Evolutionary conservation across 495 filamentous ascomycete genomes (phyloP).

Genomic region (Copromyces sp.): DNA sequence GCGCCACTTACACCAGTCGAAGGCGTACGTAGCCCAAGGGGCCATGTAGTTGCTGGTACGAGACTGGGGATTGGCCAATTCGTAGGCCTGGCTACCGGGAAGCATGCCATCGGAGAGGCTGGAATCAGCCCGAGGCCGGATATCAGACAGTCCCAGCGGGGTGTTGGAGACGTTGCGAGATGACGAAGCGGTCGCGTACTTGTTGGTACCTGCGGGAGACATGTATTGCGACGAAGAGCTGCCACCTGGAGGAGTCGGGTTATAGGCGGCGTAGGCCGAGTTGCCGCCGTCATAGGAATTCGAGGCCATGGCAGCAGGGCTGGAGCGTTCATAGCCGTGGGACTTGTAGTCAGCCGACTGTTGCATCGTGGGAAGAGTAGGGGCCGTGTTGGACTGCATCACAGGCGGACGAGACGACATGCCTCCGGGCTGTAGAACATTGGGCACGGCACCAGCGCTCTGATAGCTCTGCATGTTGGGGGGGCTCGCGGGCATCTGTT

Average conservation of each 20-base stretch:
- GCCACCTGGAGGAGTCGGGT: conserved; percentile 51
- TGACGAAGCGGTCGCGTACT: conserved; percentile 52
- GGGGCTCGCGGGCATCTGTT: conserved; percentile 22
- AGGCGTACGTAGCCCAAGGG: conserved; percentile 89
- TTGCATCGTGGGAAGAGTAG: conserved; percentile 59
- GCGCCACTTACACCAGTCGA: conserved; percentile 99
- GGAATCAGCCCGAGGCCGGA: conserved; percentile 69
- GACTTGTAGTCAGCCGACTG: conserved; percentile 51
- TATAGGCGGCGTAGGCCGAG: conserved; percentile 54
- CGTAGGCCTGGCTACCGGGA: conserved; percentile 43
- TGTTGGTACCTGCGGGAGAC: conserved; percentile 51
- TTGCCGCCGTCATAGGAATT: conserved; percentile 44
- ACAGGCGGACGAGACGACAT: conserved; percentile 47
- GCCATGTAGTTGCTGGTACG: conserved; percentile 78
- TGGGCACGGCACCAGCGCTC: conserved; percentile 47
- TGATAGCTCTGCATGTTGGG: conserved; percentile 46
- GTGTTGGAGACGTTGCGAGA: conserved; percentile 70
- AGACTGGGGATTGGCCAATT: conserved; percentile 38
- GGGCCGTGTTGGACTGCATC: conserved; percentile 61
- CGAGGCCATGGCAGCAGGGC: conserved; percentile 47
- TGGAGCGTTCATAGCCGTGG: conserved; percentile 71
- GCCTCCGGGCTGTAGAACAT: conserved; percentile 56
- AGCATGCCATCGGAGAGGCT: conserved; percentile 53
- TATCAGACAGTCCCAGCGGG: conserved; percentile 82
- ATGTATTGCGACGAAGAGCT: conserved; percentile 49